These are phyloP conservation scores for Perkinsus chesapeaki DNA, from an alignment of 169 alveolate species.

Conservation along the genomic window DNA sequence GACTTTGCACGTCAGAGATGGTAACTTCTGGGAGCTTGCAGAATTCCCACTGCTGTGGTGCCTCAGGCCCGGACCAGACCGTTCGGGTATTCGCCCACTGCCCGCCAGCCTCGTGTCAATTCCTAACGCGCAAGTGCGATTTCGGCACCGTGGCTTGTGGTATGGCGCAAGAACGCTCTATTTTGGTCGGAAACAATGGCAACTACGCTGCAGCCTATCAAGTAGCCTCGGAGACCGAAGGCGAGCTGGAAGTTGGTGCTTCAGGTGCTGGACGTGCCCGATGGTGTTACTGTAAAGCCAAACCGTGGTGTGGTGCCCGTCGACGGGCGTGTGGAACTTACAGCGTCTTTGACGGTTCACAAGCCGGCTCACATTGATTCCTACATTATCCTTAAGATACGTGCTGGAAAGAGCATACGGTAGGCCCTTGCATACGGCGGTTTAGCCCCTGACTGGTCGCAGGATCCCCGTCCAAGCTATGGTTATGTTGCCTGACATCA, in stretches of 20 bases:
- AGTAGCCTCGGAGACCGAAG: not conserved
- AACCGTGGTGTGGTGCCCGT: conserved; percentile 49
- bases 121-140: not conserved
- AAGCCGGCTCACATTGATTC: conserved; percentile 52
- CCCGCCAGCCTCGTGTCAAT: not conserved
- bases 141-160: not conserved
- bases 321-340: conserved; percentile 40
- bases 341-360: conserved; percentile 43
- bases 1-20: not conserved
- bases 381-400: conserved; percentile 49
- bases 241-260: conserved; percentile 3
- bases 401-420: conserved; percentile 59
- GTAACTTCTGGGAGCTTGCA: not conserved
- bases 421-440: no score
- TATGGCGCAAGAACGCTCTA: not conserved
- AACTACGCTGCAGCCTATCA: not conserved
- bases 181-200: not conserved
- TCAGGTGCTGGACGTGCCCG: conserved; percentile 31
- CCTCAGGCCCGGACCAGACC: not conserved
- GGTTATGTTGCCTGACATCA: conserved; percentile 57
- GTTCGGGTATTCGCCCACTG: not conserved
- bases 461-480: conserved; percentile 50
- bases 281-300: conserved; percentile 40
- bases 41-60: not conserved
- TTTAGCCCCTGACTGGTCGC: no score